Percentiles rank a stretch among this genome's conserved stretches.
Conservation (phyloP, 78 protist species). For the Chrysochromulina parva region DNA sequence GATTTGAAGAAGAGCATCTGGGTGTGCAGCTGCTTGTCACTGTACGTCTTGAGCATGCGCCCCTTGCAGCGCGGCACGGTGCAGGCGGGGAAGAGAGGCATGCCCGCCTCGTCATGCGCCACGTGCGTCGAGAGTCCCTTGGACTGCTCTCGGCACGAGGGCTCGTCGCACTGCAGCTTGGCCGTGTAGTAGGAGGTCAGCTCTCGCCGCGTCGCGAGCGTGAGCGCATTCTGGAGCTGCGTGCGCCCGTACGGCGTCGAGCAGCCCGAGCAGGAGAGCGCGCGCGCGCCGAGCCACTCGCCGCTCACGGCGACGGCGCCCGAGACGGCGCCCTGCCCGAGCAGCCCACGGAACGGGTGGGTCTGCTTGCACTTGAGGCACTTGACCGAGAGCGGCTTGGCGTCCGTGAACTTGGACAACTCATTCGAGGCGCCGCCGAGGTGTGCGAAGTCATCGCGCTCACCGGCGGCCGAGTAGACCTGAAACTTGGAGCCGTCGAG, state of each 20-base stretch:
- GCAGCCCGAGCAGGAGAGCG: neutral
- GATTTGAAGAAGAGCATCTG: slow-evolving; percentile 18
- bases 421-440: neutral
- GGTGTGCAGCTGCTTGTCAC: neutral
- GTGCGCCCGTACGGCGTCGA: neutral
- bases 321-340: neutral
- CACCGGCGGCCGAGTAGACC: neutral
- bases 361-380: neutral
- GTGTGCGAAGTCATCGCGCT: neutral
- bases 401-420: neutral
- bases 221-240: neutral
- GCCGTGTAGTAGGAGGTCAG: neutral
- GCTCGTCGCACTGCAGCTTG: neutral
- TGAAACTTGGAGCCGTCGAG: slow-evolving; percentile 59
- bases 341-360: neutral
- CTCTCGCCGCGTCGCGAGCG: neutral
- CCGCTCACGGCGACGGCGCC: neutral
- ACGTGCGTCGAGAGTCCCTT: neutral
- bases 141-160: neutral
- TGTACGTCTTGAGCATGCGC: neutral
- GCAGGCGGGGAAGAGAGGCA: slow-evolving; percentile 17
- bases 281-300: neutral
- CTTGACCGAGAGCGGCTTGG: neutral
- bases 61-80: neutral
- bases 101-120: neutral